A percentile compares a stretch with the other conserved stretches of the same genome.
phyloP scores from a whole-genome alignment of 305 asterid species.

The Fraxinus nigra region DNA sequence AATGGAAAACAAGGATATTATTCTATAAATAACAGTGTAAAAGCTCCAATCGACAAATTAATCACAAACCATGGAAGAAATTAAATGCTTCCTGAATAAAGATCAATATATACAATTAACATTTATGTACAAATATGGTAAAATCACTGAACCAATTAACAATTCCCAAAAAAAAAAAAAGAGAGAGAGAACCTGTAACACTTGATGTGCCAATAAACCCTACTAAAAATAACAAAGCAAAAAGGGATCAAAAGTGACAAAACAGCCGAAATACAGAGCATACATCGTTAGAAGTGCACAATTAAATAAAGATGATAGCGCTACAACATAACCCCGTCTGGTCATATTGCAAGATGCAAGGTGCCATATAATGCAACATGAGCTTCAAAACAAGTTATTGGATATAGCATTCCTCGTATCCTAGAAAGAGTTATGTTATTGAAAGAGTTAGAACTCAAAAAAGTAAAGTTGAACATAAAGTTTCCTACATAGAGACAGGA shows the following conservation, averaged over 20 bases:
- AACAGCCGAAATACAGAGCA: slow-evolving; percentile 8
- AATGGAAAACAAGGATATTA: slow-evolving; percentile 21
- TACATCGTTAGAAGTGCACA: slow-evolving; percentile 21
- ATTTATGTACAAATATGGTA: slow-evolving; percentile 4
- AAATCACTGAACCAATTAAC: slow-evolving; percentile 10
- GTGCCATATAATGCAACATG: slow-evolving; percentile 28
- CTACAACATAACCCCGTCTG: slow-evolving; percentile 23
- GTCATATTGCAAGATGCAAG: slow-evolving; percentile 31
- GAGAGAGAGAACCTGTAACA: background rate
- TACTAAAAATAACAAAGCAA: background rate
- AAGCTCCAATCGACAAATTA: slow-evolving; percentile 20
- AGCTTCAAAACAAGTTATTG: slow-evolving; percentile 36
- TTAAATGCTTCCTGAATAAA: background rate
- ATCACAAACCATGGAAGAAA: background rate
- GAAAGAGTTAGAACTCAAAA: slow-evolving; percentile 46
- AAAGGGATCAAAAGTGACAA: background rate
- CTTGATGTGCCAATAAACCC: background rate
- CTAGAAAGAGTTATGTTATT: slow-evolving; percentile 47
- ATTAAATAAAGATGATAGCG: slow-evolving; percentile 22
- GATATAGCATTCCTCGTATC: slow-evolving; percentile 43
- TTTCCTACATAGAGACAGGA: slow-evolving; percentile 60
- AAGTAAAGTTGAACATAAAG: slow-evolving; percentile 46
- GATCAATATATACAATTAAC: background rate
- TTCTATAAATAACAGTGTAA: slow-evolving; percentile 13
- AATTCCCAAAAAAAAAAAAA: background rate